Evolutionary conservation across 2,329 filamentous ascomycete species (phyloP).

Genomic region (Neonectria faginata): DNA sequence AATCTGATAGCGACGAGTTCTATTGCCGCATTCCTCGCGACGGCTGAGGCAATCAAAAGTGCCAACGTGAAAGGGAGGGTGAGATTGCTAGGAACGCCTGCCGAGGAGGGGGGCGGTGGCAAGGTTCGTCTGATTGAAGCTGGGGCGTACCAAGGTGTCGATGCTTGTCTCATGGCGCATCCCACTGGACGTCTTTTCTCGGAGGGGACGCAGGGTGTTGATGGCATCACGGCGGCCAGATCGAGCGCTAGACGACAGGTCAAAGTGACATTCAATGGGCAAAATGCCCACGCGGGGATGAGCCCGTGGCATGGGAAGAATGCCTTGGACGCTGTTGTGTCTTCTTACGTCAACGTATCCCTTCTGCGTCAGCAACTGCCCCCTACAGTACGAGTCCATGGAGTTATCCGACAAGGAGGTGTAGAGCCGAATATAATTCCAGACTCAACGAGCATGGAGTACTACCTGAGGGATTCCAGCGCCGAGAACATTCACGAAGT

Average conservation of each 20-base stretch:
- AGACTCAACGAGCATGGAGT: slow-evolving; percentile 56
- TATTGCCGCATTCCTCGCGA: slow-evolving; percentile 53
- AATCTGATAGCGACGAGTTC: slow-evolving; percentile 65
- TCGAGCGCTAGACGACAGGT: slow-evolving; percentile 64
- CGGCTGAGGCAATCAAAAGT: slow-evolving; percentile 31
- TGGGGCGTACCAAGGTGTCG: slow-evolving; percentile 56
- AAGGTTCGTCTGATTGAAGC: slow-evolving; percentile 60
- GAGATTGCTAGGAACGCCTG: slow-evolving; percentile 62
- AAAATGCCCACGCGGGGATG: slow-evolving; percentile 66
- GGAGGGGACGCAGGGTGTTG: neutral
- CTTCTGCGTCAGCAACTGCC: slow-evolving; percentile 67
- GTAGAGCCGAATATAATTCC: slow-evolving; percentile 68
- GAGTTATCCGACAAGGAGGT: slow-evolving; percentile 65
- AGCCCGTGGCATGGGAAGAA: slow-evolving; percentile 71
- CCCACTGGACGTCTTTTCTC: slow-evolving; percentile 33
- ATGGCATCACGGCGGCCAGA: slow-evolving; percentile 55
- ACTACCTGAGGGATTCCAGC: slow-evolving; percentile 43
- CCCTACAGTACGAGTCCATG: slow-evolving; percentile 62
- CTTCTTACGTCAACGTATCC: slow-evolving; percentile 60
- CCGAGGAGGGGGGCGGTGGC: slow-evolving; percentile 64
- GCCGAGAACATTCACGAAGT: slow-evolving; percentile 52
- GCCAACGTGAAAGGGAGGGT: slow-evolving; percentile 22
- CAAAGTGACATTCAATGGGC: slow-evolving; percentile 64
- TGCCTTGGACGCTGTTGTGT: slow-evolving; percentile 67
- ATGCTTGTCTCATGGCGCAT: slow-evolving; percentile 48